Conservation (phyloP, 306 rosid genomes). For the Castanea crenata region DNA sequence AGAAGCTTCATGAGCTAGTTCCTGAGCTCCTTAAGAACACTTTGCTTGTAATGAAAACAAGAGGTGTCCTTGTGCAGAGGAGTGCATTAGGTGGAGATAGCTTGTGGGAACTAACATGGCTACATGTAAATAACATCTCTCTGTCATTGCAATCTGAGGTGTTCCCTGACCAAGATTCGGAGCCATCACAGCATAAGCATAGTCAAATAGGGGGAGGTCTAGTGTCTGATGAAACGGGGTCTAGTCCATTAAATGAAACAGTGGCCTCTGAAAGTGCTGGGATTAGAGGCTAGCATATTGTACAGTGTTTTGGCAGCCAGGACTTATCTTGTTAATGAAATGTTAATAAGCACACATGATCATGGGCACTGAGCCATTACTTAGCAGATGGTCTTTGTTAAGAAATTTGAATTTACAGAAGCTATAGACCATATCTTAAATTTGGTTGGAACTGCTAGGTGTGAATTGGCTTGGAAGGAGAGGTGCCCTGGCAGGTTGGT, state of each 20-base stretch:
- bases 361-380: constrained; percentile 18
- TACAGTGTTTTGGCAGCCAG: constrained; percentile 23
- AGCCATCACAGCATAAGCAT: constrained; percentile 39
- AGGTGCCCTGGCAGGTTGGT: constrained; percentile 25
- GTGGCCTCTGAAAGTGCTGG: constrained; percentile 40
- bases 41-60: constrained; percentile 75
- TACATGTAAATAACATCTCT: constrained; percentile 82
- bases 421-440: constrained; percentile 20
- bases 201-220: constrained; percentile 43
- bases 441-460: constrained; percentile 31
- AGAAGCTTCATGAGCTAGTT: constrained; percentile 81
- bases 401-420: constrained; percentile 31
- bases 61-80: constrained; percentile 72
- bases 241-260: constrained; percentile 39
- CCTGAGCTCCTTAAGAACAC: constrained; percentile 88
- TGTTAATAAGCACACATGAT: constrained; percentile 21
- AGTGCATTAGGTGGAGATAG: constrained; percentile 92
- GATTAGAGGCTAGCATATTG: constrained; percentile 41
- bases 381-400: constrained; percentile 36
- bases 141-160: constrained; percentile 82
- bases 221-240: constrained; percentile 41
- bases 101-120: constrained; percentile 97
- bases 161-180: constrained; percentile 74
- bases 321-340: constrained; percentile 25
- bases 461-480: constrained; percentile 18